Base-by-base conservation (phyloP, 1,139 yeast genomes). In the Saccharomycopsis hybrid region DNA sequence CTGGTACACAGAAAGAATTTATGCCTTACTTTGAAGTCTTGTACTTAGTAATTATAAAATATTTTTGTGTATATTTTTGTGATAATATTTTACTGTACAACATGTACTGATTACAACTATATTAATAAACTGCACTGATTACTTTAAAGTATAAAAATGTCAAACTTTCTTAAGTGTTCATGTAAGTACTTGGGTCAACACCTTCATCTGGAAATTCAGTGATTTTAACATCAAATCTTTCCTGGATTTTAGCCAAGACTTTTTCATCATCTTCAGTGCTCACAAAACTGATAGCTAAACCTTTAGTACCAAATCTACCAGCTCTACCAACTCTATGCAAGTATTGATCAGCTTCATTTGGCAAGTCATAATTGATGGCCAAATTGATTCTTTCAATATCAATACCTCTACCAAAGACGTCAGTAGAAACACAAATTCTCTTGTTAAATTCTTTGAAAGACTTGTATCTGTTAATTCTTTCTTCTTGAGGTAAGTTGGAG, bases 301-400 rank as follows among this genome's bases (percentile, higher is more conserved):
- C 98, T 75, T 92, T 92, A 67, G 98, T 92, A 76, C 98, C 98
- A 64, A 92, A 92, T 78, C 98, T 89, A 72, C 98, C 98, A 60
- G 98, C 98, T 81, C 98, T 89, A 67, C 98, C 98, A 56, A 92
- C 98, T 75, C 98, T 87, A 76, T 92, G 98, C 67, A 92, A 80
- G 72, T 92, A 92, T 72, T 92, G 97, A 71, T 92, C 98, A 57
- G 97, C 96, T 72, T 88, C 96, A 59, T 70, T 74, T 50, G 82
- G 79, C 72, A 87, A 73, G 72, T 92, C 98, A 71, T 92, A 92
- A 76, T 92, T 92, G 76, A 92, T 89, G 56, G 97, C 98, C 69
- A 92, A 75, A 73, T 92, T 92, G 72, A 92, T 90, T 74, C 98
- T 89, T 77, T 92, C 98, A 60, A 92, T 90, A 79, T 92, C 98